phyloP scores from a whole-genome alignment of 805 yeast species.

The Yarrowia phangngaensis region DNA sequence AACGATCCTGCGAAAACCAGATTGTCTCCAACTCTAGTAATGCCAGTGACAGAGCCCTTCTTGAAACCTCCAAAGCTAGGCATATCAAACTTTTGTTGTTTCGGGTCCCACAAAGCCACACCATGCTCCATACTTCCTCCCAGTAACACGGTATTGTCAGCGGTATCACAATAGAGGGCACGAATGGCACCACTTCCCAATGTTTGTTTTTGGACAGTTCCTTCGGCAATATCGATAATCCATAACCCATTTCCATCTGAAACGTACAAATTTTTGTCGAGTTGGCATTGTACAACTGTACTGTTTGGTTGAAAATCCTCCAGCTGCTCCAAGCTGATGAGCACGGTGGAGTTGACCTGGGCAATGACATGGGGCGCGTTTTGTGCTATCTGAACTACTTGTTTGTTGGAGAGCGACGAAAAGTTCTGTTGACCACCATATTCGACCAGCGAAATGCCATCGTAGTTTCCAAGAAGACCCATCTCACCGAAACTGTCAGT shows the following conservation, averaged over 20 bases:
- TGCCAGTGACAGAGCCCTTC: conserved; percentile 59
- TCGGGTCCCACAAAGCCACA: conserved; percentile 59
- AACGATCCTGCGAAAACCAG: conserved; percentile 81
- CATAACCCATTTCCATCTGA: conserved; percentile 33
- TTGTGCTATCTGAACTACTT: conserved; percentile 3
- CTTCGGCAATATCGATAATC: conserved; percentile 33
- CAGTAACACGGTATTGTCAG: conserved; percentile 53
- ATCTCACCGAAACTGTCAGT: conserved; percentile 34
- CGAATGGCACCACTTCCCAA: conserved; percentile 43
- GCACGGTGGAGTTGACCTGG: conserved; percentile 32
- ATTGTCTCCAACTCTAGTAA: conserved; percentile 46
- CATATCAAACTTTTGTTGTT: conserved; percentile 42
- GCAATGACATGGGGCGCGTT: conserved; percentile 31
- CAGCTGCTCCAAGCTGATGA: conserved; percentile 32
- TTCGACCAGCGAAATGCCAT: conserved; percentile 40
- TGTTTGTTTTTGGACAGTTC: conserved; percentile 31
- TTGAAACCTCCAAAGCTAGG: conserved; percentile 79
- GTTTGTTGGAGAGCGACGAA: conserved; percentile 30
- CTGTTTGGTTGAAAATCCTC: conserved; percentile 34
- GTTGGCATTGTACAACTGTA: conserved; percentile 28
- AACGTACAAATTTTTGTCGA: conserved; percentile 34
- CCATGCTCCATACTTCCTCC: conserved; percentile 77
- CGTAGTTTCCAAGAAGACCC: conserved; percentile 42
- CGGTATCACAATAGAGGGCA: conserved; percentile 49
- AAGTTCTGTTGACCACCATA: conserved; percentile 42